These are phyloP conservation scores for Raffaelea deltoideospora DNA, from an alignment of 2,329 filamentous ascomycete genomes.

Conservation along the genomic window DNA sequence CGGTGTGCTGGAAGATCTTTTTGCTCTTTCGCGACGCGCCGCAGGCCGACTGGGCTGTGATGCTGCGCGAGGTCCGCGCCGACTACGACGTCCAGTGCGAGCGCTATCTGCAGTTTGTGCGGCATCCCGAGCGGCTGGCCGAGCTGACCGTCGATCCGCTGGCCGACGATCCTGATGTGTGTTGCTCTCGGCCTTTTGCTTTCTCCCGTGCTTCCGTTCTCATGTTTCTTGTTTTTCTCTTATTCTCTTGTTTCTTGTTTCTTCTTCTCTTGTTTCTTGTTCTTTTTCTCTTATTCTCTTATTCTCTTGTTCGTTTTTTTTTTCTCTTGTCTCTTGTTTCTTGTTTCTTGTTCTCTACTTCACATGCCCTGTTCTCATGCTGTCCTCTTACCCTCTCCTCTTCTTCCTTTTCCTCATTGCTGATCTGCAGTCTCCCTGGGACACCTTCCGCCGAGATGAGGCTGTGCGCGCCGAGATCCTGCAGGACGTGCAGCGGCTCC, in stretches of 20 bases:
- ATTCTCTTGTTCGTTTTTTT: slow-evolving; percentile 3
- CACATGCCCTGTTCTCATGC: slow-evolving; percentile 4
- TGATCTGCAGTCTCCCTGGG: slow-evolving; percentile 73
- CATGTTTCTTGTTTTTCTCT: background rate
- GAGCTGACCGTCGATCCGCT: slow-evolving; percentile 65
- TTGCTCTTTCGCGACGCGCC: slow-evolving; percentile 59
- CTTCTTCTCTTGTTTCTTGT: no score
- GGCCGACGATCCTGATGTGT: slow-evolving; percentile 56
- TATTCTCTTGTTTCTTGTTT: no score
- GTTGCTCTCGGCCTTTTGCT: background rate
- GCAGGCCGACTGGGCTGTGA: slow-evolving; percentile 50
- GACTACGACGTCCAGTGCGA: slow-evolving; percentile 59
- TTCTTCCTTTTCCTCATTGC: background rate
- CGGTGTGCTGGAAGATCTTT: slow-evolving; percentile 90
- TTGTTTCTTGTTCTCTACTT: background rate
- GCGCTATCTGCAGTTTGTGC: slow-evolving; percentile 67
- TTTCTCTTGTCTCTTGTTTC: background rate
- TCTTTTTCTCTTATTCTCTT: slow-evolving; percentile 10
- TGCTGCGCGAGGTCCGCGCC: slow-evolving; percentile 51
- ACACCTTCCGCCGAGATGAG: slow-evolving; percentile 73
- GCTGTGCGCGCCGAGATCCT: slow-evolving; percentile 72
- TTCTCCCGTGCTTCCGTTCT: background rate
- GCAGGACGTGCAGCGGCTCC: slow-evolving; percentile 88
- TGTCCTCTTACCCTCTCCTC: slow-evolving; percentile 11
- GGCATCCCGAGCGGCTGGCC: slow-evolving; percentile 65